phyloP scores from a whole-genome alignment of 768 basidiomycete genomes.

The Lactifluus hygrophoroides region DNA sequence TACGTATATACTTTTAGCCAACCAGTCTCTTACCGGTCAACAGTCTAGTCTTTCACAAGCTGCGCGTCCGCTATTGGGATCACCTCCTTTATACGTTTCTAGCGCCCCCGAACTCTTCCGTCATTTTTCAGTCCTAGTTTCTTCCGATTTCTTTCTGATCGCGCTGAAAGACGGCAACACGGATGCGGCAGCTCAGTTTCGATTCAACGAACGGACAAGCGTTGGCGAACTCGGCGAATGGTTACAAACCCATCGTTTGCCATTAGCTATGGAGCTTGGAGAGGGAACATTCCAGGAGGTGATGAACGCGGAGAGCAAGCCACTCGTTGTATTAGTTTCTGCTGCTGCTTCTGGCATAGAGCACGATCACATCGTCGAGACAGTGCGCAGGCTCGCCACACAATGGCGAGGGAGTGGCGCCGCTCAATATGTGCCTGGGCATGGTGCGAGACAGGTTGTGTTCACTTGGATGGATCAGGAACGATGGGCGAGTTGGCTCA shows the following conservation, averaged over 20 bases:
- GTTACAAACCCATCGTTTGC: constrained; percentile 64
- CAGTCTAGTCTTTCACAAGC: constrained; percentile 51
- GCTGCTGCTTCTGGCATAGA: constrained; percentile 28
- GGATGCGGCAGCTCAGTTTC: constrained; percentile 39
- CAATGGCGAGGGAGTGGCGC: constrained; percentile 49
- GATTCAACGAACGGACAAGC: constrained; percentile 16
- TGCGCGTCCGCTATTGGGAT: constrained; percentile 40
- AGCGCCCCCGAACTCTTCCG: constrained; percentile 28
- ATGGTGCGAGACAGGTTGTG: constrained; percentile 47
- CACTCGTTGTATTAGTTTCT: constrained; percentile 72
- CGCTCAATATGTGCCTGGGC: constrained; percentile 19
- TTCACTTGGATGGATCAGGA: constrained; percentile 87
- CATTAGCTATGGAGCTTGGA: constrained; percentile 64
- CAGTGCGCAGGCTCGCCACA: constrained; percentile 43
- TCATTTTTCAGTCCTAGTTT: constrained; percentile 24
- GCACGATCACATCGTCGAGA: constrained; percentile 36
- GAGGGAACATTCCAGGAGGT: constrained; percentile 74
- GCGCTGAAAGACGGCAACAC: constrained; percentile 55
- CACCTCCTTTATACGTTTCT: constrained; percentile 40
- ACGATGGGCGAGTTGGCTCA: constrained; percentile 83
- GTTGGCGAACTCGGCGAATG: constrained; percentile 31
- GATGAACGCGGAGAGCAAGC: constrained; percentile 70
- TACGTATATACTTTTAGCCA: constrained; percentile 8
- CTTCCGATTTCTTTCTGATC: constrained; percentile 54
- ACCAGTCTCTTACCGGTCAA: neutral